Evolutionary conservation across 1,284 basidiomycete species (phyloP).

Genomic region (Veloporphyrellus conicus): DNA sequence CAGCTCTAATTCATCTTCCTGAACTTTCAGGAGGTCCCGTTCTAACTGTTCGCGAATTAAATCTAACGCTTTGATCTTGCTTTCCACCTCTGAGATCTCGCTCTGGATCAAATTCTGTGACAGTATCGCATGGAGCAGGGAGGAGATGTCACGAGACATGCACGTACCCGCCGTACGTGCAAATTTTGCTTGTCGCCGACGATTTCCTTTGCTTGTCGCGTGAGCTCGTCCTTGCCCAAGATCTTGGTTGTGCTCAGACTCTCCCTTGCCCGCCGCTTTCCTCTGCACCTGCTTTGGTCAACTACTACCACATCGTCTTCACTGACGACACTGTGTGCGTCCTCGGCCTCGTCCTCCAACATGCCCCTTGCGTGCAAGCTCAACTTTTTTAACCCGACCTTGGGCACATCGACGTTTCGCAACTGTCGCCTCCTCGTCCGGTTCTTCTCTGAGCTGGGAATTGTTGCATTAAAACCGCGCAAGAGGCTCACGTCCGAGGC

Average conservation of each 20-base stretch:
- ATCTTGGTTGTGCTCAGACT: constrained; percentile 66
- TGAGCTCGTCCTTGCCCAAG: constrained; percentile 77
- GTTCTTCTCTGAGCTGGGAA: constrained; percentile 79
- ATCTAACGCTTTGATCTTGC: constrained; percentile 85
- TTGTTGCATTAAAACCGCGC: constrained; percentile 86
- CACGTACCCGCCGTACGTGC: constrained; percentile 74
- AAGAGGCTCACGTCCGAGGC: constrained; percentile 70
- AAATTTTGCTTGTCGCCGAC: constrained; percentile 85
- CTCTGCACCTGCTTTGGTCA: constrained; percentile 45
- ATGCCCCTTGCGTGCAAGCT: constrained; percentile 76
- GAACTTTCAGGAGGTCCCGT: constrained; percentile 77
- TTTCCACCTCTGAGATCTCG: constrained; percentile 83
- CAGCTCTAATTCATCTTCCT: constrained; percentile 93
- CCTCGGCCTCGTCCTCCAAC: constrained; percentile 55
- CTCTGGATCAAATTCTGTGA: constrained; percentile 72
- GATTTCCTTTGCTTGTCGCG: constrained; percentile 80
- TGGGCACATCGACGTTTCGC: constrained; percentile 74
- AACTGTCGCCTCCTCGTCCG: constrained; percentile 72
- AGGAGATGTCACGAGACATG: constrained; percentile 4
- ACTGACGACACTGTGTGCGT: constrained; percentile 58
- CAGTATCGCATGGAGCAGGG: constrained; percentile 12
- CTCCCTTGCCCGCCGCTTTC: constrained; percentile 58
- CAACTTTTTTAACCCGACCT: constrained; percentile 72
- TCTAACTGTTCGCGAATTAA: constrained; percentile 78
- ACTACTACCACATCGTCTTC: constrained; percentile 66